Conservation (phyloP, 257 asterid species). For the Nicotiana benthamiana region DNA sequence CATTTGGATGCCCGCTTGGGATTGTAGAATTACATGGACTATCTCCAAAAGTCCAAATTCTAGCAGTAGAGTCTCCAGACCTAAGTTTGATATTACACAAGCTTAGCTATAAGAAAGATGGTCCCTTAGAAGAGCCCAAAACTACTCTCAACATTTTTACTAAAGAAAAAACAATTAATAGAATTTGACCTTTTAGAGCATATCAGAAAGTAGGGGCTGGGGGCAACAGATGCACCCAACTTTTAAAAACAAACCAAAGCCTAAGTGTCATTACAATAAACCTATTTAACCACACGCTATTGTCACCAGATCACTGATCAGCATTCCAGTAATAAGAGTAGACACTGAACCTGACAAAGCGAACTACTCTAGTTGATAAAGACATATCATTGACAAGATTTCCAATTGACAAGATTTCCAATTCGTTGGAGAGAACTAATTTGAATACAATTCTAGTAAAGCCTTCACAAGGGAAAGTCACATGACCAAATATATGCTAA, state of each 20-base stretch:
- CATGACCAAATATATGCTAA: background rate
- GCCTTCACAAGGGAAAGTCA: background rate
- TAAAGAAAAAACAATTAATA: background rate
- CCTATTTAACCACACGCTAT: background rate
- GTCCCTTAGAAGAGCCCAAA: background rate
- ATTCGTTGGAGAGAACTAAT: background rate
- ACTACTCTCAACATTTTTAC: background rate
- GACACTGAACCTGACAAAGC: background rate
- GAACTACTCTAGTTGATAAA: background rate
- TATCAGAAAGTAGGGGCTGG: background rate
- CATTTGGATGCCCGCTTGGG: constrained; percentile 54
- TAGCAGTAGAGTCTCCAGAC: constrained; percentile 94
- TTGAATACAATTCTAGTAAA: background rate
- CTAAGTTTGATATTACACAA: constrained; percentile 23
- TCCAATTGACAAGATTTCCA: background rate
- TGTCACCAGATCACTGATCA: background rate
- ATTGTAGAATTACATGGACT: constrained; percentile 48
- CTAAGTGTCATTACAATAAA: background rate
- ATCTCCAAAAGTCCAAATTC: constrained; percentile 78
- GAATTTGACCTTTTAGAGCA: background rate
- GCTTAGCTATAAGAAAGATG: background rate
- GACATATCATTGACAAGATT: background rate
- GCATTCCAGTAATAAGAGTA: background rate
- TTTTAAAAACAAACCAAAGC: background rate
- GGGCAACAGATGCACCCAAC: background rate